Percentiles rank a stretch among this genome's conserved stretches.
Evolutionary conservation across 805 yeast species (phyloP).

Genomic region (Teunomyces stri): DNA sequence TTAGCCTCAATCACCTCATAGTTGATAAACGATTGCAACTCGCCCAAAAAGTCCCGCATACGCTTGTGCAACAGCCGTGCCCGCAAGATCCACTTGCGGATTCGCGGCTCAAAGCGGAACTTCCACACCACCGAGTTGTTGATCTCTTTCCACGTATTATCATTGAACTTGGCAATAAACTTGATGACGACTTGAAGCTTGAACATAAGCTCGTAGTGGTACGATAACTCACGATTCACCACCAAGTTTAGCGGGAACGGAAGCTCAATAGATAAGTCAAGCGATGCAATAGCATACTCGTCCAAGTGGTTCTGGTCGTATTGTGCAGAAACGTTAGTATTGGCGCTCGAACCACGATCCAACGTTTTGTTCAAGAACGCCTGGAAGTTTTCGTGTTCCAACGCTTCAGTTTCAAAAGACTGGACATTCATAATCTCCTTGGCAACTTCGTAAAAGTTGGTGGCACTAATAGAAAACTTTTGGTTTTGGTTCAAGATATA

Average conservation of each 20-base stretch:
- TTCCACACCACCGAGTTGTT: conserved; percentile 67
- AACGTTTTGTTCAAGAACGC: conserved; percentile 44
- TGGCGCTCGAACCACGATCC: conserved; percentile 15
- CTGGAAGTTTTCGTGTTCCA: conserved; percentile 44
- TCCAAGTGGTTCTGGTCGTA: conserved; percentile 13
- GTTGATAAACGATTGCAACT: conserved; percentile 53
- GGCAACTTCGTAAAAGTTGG: conserved; percentile 44
- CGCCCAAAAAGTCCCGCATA: conserved; percentile 56
- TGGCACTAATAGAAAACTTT: conserved; percentile 41
- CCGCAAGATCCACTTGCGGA: conserved; percentile 53
- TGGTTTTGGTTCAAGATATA: conserved; percentile 48
- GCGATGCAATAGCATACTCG: conserved; percentile 46
- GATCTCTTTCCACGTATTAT: conserved; percentile 70
- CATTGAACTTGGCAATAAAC: conserved; percentile 57
- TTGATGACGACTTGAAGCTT: conserved; percentile 67
- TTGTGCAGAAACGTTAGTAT: background rate
- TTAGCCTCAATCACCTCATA: conserved; percentile 58
- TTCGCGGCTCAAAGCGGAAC: conserved; percentile 41
- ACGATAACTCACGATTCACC: conserved; percentile 63
- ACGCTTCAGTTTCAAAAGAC: conserved; percentile 32
- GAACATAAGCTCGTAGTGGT: conserved; percentile 77
- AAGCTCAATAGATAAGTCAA: conserved; percentile 56
- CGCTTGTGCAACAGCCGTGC: conserved; percentile 55
- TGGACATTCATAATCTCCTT: conserved; percentile 51
- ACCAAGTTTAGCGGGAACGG: conserved; percentile 88